Evolutionary conservation across 805 yeast genomes (phyloP).

Genomic region (Clavispora fructus): DNA sequence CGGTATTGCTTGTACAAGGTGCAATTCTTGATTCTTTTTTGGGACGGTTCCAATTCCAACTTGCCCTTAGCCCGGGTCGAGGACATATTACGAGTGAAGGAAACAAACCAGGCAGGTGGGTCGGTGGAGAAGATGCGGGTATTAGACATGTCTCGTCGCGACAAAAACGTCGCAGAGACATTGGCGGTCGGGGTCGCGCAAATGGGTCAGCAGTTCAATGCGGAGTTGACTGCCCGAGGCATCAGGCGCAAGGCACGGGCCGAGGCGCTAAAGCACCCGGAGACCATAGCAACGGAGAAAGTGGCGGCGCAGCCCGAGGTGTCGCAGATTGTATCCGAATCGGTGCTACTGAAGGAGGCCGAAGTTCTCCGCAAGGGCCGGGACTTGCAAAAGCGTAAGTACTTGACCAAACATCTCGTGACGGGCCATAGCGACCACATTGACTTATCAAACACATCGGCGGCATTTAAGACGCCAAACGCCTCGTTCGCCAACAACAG

Average conservation of each 20-base stretch:
- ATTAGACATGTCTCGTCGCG: slow-evolving; percentile 30
- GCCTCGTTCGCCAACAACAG: slow-evolving; percentile 11
- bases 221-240: slow-evolving; percentile 28
- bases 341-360: slow-evolving; percentile 20
- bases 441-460: slow-evolving; percentile 10
- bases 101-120: slow-evolving; percentile 4
- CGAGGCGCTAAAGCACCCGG: slow-evolving; percentile 3
- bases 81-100: slow-evolving; percentile 12
- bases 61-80: slow-evolving; percentile 12
- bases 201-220: slow-evolving; percentile 20
- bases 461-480: slow-evolving; percentile 9
- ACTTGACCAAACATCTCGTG: slow-evolving; percentile 26
- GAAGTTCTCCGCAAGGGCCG: slow-evolving; percentile 24
- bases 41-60: slow-evolving; percentile 30
- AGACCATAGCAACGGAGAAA: neutral
- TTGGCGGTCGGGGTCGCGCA: slow-evolving; percentile 19
- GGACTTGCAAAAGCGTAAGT: slow-evolving; percentile 24
- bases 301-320: neutral
- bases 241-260: slow-evolving; percentile 14
- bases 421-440: slow-evolving; percentile 5
- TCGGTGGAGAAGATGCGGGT: slow-evolving; percentile 19
- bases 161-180: slow-evolving; percentile 21
- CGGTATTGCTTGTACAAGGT: slow-evolving; percentile 34
- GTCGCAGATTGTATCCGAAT: slow-evolving; percentile 3
- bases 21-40: slow-evolving; percentile 36